A percentile compares a stretch with the other conserved stretches of the same genome.
These are phyloP conservation scores for Yarrowia osloensis DNA, from an alignment of 805 yeast species.

Conservation along the genomic window DNA sequence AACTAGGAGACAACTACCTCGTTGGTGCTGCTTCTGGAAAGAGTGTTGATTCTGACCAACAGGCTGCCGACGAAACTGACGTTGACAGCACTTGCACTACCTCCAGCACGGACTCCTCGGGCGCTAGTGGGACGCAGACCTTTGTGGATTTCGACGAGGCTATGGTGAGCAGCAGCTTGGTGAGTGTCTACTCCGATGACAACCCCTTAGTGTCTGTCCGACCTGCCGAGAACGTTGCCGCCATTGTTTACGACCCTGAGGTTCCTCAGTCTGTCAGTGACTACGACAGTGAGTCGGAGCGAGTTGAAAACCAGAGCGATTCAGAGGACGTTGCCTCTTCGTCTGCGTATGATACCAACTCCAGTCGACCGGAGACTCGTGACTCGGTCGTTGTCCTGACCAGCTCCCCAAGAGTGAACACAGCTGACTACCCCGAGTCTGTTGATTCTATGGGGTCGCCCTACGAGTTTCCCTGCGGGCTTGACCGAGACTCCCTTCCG, in stretches of 20 bases:
- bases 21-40: neutral
- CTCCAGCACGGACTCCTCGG: neutral
- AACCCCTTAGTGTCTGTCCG: neutral
- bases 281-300: neutral
- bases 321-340: neutral
- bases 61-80: neutral
- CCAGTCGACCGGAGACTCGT: neutral
- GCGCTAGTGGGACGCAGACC: neutral
- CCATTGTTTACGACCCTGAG: neutral
- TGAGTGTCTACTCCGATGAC: neutral
- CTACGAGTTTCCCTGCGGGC: neutral
- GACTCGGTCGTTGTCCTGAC: neutral
- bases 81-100: neutral
- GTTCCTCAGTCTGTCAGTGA: neutral
- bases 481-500: neutral
- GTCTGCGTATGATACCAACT: neutral
- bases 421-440: slow-evolving; percentile 8
- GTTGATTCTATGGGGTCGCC: neutral
- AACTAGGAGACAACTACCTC: neutral
- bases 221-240: neutral
- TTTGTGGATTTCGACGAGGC: neutral
- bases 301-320: neutral
- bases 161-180: neutral
- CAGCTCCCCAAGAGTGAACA: slow-evolving; percentile 7
- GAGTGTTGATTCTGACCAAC: neutral